Base-by-base conservation (phyloP, 768 basidiomycete species). In the Pleurotus tuber-regium region DNA sequence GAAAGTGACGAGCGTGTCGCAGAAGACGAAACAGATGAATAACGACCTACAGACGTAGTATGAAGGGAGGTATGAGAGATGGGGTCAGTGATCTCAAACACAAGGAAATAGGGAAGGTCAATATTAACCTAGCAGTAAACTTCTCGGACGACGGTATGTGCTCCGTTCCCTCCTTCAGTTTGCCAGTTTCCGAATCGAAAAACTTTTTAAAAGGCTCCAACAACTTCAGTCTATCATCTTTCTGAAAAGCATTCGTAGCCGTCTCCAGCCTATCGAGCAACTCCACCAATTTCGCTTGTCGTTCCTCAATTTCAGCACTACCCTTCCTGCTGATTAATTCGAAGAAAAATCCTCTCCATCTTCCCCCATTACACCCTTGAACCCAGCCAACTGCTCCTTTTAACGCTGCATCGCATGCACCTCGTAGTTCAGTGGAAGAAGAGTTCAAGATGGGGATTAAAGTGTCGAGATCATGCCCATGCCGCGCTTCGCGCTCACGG, bases 1-100 rank as follows among this genome's bases (percentile, higher is more conserved):
- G 36, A 74, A 76, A 1, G 68, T 67, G 19, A 75, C 69, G 8
- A 78, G 55, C 24, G 71, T 66, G 51, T 73, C 72, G 31, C 69
- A 68, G 59, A 75, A 77, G 1, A 76, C 73, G 49, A 77, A 76
- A 40, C 73, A 74, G 11, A 73, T 63, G 50, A 71, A 78, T 2
- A 78, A 63, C 2, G 76, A 73, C 26, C 75, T 75, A 44, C 16
- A 18, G 16, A 38, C n/a, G n/a, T 42, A 16, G 11, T 40, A 48
- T 12, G 7, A 21, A n/a, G 5, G 26, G 23, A 24, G 29, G 8
- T 8, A 31, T 30, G 25, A 24, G n/a, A 53, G 26, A 18, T n/a
- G n/a, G n/a, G n/a, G n/a, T n/a, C n/a, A n/a, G n/a, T n/a, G n/a
- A n/a, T n/a, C 43, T 14, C 4, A 9, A n/a, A 36, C 41, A 35